Base-by-base conservation (phyloP, 345 rosid species). In the Gossypium raimondii region DNA sequence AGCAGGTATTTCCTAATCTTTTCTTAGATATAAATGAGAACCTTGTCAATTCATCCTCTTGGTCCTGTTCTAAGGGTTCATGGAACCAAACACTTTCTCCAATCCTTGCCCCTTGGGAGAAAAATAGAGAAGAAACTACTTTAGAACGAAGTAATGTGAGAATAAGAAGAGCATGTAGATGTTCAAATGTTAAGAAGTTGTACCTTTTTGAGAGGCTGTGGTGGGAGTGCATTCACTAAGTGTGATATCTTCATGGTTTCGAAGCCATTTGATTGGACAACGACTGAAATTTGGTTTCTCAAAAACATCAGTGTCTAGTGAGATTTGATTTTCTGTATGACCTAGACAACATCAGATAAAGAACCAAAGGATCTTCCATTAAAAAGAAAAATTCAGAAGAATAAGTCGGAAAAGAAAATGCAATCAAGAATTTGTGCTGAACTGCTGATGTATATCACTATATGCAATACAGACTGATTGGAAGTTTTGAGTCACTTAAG, bases 1-100 rank as follows among this genome's bases (percentile, higher is more conserved):
- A 48, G 45, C 14, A 41, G 29, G 64, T 55, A 50, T 43, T 17
- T 60, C 66, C 34, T 50, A 55, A 43, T 17, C 63, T 63, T 24
- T 45, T 27, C 24, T 47, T 73, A 50, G 67, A 76, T n/a, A 62
- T 34, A 73, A 64, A 79, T 27, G 79, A 66, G 79, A 77, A 96
- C 98, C 97, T 96, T 76, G 87, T 84, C 84, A 85, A 76, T 65
- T 89, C 99, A 81, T 87, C 90, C 81, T 82, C 90, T 75, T 82
- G 86, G 63, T 73, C 81, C 79, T 78, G 82, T 78, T 85, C 90
- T 60, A 83, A 78, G 66, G 79, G 78, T 78, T 79, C 92, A 76
- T 69, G 81, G 47, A 48, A 79, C 89, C 81, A 83, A 24, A 84
- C 84, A 75, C 79, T 81, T 80, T 79, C 86, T 75, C 68, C 75